Conservation (phyloP, 345 rosid species). For the Alliaria petiolata region DNA sequence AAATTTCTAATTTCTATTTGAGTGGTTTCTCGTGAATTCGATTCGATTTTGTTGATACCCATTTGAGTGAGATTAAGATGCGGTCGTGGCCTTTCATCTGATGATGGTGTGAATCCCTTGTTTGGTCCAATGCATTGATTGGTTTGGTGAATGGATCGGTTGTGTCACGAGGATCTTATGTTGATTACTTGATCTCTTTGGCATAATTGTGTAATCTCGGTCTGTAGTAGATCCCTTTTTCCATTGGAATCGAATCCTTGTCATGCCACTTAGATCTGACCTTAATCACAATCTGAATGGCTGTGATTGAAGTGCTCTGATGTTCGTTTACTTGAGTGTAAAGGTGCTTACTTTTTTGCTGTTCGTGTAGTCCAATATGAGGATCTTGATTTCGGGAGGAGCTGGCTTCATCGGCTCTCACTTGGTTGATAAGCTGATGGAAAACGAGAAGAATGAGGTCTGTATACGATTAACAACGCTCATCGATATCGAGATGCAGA, state of each 20-base stretch:
- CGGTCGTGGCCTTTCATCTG: background rate
- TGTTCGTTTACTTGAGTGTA: background rate
- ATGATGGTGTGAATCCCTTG: no score
- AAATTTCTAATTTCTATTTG: background rate
- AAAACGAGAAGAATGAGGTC: slow-evolving; percentile 89
- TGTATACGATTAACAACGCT: background rate
- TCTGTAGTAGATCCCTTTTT: background rate
- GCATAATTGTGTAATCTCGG: slow-evolving; percentile 11
- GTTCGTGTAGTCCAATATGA: slow-evolving; percentile 74
- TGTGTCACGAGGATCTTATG: slow-evolving; percentile 10
- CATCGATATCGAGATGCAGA: background rate
- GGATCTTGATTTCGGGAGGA: slow-evolving; percentile 92
- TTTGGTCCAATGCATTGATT: background rate
- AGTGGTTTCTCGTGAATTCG: background rate
- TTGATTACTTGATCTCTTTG: slow-evolving; percentile 19
- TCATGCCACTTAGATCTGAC: slow-evolving; percentile 23
- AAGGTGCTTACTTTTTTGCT: background rate
- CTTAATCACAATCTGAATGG: background rate
- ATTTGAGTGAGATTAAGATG: slow-evolving; percentile 4
- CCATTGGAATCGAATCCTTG: background rate
- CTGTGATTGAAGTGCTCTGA: background rate
- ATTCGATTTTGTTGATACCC: background rate
- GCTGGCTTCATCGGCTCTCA: slow-evolving; percentile 99
- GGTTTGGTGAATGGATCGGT: background rate
- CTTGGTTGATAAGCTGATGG: slow-evolving; percentile 89